These are phyloP conservation scores for Odonthalia washingtoniensis DNA, from an alignment of 31 red algal species.

Conservation along the genomic window DNA sequence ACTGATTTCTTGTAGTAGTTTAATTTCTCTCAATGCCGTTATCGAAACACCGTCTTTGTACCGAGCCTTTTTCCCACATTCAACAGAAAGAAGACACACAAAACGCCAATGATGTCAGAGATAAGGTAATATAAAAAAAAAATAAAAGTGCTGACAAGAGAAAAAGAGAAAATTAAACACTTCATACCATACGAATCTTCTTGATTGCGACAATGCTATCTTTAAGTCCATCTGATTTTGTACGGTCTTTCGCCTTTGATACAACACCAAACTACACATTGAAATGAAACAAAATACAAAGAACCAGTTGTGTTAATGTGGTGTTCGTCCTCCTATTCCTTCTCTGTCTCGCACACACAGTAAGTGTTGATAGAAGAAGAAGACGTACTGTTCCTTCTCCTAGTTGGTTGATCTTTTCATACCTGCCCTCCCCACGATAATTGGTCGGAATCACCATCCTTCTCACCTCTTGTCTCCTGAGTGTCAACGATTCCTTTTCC, in stretches of 20 bases:
- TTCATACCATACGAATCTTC: constrained; percentile 92
- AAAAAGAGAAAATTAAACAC: background rate
- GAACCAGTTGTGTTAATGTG: background rate
- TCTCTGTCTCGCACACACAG: too few relatives aligned
- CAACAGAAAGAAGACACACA: constrained; percentile 2
- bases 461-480: too few relatives aligned
- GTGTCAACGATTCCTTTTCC: too few relatives aligned
- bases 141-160: background rate
- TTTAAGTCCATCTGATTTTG: constrained; percentile 44
- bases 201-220: constrained; percentile 90
- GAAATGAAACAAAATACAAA: constrained; percentile 47
- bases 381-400: constrained; percentile 82
- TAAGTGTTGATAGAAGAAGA: too few relatives aligned
- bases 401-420: constrained; percentile 73
- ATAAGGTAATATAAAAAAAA: background rate
- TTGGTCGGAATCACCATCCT: too few relatives aligned
- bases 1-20: constrained; percentile 90
- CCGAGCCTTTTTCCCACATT: constrained; percentile 51
- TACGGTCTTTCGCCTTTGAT: constrained; percentile 78
- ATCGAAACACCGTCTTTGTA: constrained; percentile 91
- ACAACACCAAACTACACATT: too few relatives aligned
- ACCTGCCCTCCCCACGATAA: constrained; percentile 39
- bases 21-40: constrained; percentile 90
- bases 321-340: background rate
- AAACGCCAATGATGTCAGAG: background rate